phyloP scores from a whole-genome alignment of 139 green algal genomes.

The Diplosphaera chodatii region DNA sequence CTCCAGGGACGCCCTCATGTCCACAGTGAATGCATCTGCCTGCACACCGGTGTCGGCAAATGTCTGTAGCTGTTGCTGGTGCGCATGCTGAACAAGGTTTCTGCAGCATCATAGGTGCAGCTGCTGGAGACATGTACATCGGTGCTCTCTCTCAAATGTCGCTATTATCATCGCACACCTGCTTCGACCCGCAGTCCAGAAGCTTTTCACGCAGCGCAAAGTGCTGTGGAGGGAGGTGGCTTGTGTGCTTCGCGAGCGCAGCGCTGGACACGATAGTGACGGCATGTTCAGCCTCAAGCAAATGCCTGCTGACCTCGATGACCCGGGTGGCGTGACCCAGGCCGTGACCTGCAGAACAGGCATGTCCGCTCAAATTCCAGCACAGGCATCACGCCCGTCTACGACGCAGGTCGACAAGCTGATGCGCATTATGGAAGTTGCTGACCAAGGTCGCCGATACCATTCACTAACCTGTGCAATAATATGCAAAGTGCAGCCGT shows the following conservation, averaged over 20 bases:
- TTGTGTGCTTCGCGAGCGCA: background rate
- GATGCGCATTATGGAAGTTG: too few species aligned
- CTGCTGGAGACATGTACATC: too few species aligned
- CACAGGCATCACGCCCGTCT: too few species aligned
- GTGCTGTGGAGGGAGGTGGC: slow-evolving; percentile 24
- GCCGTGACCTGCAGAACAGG: slow-evolving; percentile 36
- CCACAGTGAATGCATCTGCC: slow-evolving; percentile 57
- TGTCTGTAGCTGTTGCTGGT: too few species aligned
- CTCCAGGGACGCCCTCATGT: slow-evolving; percentile 42
- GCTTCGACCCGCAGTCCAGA: slow-evolving; percentile 51
- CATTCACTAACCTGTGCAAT: slow-evolving; percentile 7
- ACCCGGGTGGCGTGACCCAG: slow-evolving; percentile 58
- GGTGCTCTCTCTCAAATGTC: too few species aligned
- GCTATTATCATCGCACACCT: slow-evolving; percentile 18
- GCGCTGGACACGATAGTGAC: slow-evolving; percentile 47
- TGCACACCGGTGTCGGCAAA: too few species aligned
- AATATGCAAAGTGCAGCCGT: slow-evolving; percentile 41
- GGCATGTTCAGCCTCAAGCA: slow-evolving; percentile 32
- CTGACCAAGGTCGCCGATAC: too few species aligned
- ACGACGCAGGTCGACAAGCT: too few species aligned
- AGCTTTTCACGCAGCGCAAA: slow-evolving; percentile 25
- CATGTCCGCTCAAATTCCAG: too few species aligned
- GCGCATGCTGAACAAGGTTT: too few species aligned
- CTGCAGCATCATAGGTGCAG: too few species aligned
- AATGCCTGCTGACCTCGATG: slow-evolving; percentile 37